phyloP scores from a whole-genome alignment of 129 eudicot species.

The Tanacetum coccineum region DNA sequence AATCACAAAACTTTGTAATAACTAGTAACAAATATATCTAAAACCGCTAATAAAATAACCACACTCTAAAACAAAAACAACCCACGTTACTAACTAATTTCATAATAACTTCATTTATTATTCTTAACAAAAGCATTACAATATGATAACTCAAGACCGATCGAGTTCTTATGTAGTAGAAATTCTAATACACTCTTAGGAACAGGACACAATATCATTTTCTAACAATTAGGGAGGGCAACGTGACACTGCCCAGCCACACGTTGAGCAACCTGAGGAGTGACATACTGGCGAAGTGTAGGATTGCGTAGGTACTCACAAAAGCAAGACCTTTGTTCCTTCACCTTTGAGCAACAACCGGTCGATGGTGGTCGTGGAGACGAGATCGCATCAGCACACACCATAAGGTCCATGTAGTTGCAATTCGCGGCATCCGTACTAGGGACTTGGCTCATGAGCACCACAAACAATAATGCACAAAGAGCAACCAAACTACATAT shows the following conservation, averaged over 20 bases:
- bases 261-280: constrained; percentile 28
- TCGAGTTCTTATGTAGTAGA: background rate
- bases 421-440: constrained; percentile 11
- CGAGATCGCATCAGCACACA: constrained; percentile 29
- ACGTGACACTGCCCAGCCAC: constrained; percentile 30
- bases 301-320: constrained; percentile 26
- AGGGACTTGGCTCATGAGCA: constrained; percentile 20
- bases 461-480: constrained; percentile 17
- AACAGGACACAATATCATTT: background rate
- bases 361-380: constrained; percentile 25
- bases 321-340: constrained; percentile 24
- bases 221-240: constrained; percentile 23
- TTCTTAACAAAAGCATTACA: background rate
- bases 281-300: constrained; percentile 24
- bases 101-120: background rate
- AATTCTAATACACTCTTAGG: background rate
- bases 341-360: constrained; percentile 24
- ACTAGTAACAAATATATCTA: no score
- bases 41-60: background rate
- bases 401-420: constrained; percentile 29
- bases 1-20: no score
- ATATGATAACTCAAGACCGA: background rate
- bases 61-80: background rate
- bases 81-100: constrained; percentile 10
- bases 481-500: constrained; percentile 14